phyloP scores from a whole-genome alignment of 345 rosid species.

The Nephelium lappaceum region DNA sequence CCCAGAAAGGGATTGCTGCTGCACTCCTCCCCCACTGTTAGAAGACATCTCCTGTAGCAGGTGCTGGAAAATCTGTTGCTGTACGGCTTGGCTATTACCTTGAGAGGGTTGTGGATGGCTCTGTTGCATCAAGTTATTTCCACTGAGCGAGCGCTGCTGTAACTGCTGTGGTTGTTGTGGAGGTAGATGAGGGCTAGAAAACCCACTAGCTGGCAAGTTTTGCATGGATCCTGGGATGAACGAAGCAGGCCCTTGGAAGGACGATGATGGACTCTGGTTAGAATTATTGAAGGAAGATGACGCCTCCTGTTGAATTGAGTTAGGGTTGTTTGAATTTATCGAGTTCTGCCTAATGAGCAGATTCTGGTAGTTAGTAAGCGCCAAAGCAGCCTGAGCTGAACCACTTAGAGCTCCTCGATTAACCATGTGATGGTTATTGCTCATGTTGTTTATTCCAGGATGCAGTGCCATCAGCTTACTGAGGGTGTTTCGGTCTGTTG shows the following conservation, averaged over 20 bases:
- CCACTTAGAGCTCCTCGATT: conserved; percentile 66
- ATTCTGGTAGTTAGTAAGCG: conserved; percentile 75
- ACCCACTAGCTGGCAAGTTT: conserved; percentile 49
- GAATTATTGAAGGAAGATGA: conserved; percentile 55
- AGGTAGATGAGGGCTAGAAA: conserved; percentile 49
- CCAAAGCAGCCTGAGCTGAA: conserved; percentile 83
- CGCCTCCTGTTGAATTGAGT: conserved; percentile 64
- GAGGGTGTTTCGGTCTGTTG: conserved; percentile 76
- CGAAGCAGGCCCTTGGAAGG: conserved; percentile 59
- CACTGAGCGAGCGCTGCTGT: conserved; percentile 50
- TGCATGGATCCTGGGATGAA: conserved; percentile 63
- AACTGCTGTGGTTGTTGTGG: conserved; percentile 56
- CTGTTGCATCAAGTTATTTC: conserved; percentile 55
- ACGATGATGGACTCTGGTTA: conserved; percentile 66
- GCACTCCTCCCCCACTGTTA: conserved; percentile 42
- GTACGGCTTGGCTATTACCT: conserved; percentile 65
- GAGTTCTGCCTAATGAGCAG: conserved; percentile 79
- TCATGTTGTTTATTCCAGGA: conserved; percentile 57
- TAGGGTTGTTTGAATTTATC: conserved; percentile 66
- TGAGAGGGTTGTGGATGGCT: conserved; percentile 51
- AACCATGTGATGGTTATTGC: conserved; percentile 50
- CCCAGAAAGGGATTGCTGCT: conserved; percentile 47
- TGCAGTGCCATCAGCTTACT: conserved; percentile 79
- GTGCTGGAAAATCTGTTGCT: conserved; percentile 84
- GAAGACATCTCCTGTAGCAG: conserved; percentile 77